These are phyloP conservation scores for Daedaleopsis sinensis DNA, from an alignment of 768 basidiomycete species.

Conservation along the genomic window DNA sequence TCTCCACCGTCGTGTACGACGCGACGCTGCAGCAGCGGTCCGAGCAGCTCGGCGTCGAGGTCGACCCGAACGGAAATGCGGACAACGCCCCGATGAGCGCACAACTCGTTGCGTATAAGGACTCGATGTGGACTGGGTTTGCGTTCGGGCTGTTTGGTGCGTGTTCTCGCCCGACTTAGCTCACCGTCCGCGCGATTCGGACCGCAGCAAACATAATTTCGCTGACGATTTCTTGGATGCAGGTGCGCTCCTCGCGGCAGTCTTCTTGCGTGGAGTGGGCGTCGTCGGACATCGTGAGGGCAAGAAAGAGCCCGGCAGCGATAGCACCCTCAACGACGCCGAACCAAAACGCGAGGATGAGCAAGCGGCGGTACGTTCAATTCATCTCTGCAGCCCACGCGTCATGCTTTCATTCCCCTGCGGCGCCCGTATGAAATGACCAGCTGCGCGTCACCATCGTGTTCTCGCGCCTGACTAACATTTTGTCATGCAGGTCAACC, in stretches of 20 bases:
- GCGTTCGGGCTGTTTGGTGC: slow-evolving; percentile 64
- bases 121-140: slow-evolving; percentile 67
- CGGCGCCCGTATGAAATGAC: no score
- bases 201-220: no score
- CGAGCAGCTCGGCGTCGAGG: slow-evolving; percentile 33
- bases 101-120: slow-evolving; percentile 56
- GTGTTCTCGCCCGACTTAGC: slow-evolving; percentile 10
- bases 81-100: slow-evolving; percentile 36
- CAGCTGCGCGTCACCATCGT: background rate
- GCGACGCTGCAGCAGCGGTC: slow-evolving; percentile 43
- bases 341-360: background rate
- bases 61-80: slow-evolving; percentile 28
- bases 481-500: background rate
- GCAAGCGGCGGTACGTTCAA: no score
- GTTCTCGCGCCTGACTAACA: background rate
- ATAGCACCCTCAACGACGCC: background rate
- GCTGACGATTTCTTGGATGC: slow-evolving; percentile 12
- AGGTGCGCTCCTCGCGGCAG: slow-evolving; percentile 33
- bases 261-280: slow-evolving; percentile 46
- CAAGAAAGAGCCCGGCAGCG: no score
- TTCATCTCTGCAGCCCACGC: no score
- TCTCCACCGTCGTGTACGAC: slow-evolving; percentile 74
- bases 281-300: slow-evolving; percentile 38
- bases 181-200: background rate
- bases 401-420: no score